Evolutionary conservation across 2,329 filamentous ascomycete genomes (phyloP).

Genomic region (Monascus ruber): DNA sequence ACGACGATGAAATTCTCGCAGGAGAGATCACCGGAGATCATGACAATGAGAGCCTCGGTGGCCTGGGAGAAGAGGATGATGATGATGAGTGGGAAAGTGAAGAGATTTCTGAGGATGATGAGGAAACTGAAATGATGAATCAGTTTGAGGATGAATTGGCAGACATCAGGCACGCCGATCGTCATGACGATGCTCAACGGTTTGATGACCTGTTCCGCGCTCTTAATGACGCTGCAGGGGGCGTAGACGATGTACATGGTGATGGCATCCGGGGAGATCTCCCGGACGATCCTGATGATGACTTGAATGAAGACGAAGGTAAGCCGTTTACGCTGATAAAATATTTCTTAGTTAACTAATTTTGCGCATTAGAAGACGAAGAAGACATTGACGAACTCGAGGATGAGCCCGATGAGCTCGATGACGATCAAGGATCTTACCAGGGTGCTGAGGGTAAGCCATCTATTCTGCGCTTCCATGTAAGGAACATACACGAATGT

Average conservation of each 20-base stretch:
- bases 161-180: conserved; percentile 28
- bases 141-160: conserved; percentile 32
- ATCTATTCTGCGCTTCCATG: not conserved
- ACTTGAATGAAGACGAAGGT: conserved; percentile 49
- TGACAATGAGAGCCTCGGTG: conserved; percentile 35
- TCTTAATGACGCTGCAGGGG: conserved; percentile 30
- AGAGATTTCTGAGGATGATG: conserved; percentile 36
- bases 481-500: conserved; percentile 7
- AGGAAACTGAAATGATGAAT: conserved; percentile 34
- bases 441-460: conserved; percentile 26
- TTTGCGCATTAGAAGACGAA: conserved; percentile 48
- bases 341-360: conserved; percentile 8
- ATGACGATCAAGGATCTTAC: conserved; percentile 33
- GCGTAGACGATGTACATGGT: conserved; percentile 31
- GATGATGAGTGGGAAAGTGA: conserved; percentile 41
- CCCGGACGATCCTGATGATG: conserved; percentile 40
- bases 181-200: conserved; percentile 30
- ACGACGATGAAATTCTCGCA: conserved; percentile 40
- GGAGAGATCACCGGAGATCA: conserved; percentile 46
- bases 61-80: conserved; percentile 26
- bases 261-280: conserved; percentile 40
- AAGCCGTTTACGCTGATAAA: conserved; percentile 9
- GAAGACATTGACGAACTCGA: conserved; percentile 38
- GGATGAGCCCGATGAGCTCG: conserved; percentile 34
- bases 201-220: conserved; percentile 37